Percentiles rank a stretch among this genome's conserved stretches.
These are phyloP conservation scores for Immersiella caudata DNA, from an alignment of 495 filamentous ascomycete genomes.

Conservation along the genomic window DNA sequence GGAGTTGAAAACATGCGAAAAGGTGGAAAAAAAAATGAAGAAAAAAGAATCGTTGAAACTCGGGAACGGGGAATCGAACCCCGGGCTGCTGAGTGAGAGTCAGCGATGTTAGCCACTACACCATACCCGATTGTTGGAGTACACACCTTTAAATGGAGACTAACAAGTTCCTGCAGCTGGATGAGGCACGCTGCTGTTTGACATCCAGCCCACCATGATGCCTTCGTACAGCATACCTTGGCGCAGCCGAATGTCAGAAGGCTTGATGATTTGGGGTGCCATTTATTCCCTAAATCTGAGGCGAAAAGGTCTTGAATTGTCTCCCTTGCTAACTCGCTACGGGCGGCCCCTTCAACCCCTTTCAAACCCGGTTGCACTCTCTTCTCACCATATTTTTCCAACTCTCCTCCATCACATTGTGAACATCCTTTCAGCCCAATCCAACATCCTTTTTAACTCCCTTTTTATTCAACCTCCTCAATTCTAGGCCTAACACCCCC, in stretches of 20 bases:
- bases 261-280: too few relatives aligned
- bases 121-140: slow-evolving; percentile 6
- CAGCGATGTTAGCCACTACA: slow-evolving; percentile 15
- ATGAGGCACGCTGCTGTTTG: not conserved
- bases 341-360: too few relatives aligned
- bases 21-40: not conserved
- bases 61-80: slow-evolving; percentile 14
- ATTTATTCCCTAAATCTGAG: too few relatives aligned
- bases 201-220: not conserved
- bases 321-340: too few relatives aligned
- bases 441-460: not conserved
- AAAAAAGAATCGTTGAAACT: too few relatives aligned
- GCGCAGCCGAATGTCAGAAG: too few relatives aligned
- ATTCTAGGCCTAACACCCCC: slow-evolving; percentile 38
- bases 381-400: too few relatives aligned
- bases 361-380: too few relatives aligned
- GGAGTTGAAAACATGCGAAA: not conserved
- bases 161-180: not conserved
- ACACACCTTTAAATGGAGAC: not conserved
- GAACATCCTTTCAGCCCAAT: not conserved
- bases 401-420: not conserved
- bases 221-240: too few relatives aligned
- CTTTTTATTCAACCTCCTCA: slow-evolving; percentile 48
- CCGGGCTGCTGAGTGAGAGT: slow-evolving; percentile 16
- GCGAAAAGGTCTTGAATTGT: too few relatives aligned